phyloP scores from a whole-genome alignment of 1,284 basidiomycete genomes.

The Schizophyllum amplum region DNA sequence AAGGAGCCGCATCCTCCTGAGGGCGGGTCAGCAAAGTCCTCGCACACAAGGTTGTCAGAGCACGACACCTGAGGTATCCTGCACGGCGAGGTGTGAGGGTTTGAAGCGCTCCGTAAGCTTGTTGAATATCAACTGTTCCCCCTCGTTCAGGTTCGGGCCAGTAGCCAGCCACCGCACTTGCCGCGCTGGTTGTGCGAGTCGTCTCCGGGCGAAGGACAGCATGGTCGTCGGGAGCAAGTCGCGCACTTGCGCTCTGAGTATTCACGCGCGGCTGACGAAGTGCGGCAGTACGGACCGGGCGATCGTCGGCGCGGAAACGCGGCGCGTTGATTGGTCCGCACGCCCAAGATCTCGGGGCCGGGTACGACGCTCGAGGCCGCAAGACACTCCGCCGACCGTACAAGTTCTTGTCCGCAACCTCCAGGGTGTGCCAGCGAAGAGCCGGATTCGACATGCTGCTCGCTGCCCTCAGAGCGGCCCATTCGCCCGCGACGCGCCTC shows the following conservation, averaged over 20 bases:
- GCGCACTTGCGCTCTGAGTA: background rate
- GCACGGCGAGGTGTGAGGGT: constrained; percentile 71
- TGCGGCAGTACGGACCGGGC: too few relatives aligned
- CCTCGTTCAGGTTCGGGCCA: constrained; percentile 32
- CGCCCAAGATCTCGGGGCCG: background rate
- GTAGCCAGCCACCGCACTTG: background rate
- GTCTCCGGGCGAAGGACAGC: constrained; percentile 15
- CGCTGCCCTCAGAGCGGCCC: background rate
- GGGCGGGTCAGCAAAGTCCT: background rate
- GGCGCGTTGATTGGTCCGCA: background rate
- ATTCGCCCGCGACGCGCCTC: too few relatives aligned
- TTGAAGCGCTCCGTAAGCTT: constrained; percentile 72
- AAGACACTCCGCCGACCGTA: too few relatives aligned
- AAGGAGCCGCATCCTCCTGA: constrained; percentile 94
- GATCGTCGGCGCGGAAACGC: background rate
- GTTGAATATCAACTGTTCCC: constrained; percentile 62
- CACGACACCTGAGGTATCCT: constrained; percentile 79
- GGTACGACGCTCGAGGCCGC: too few relatives aligned
- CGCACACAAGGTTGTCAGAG: constrained; percentile 1
- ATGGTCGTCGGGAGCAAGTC: background rate
- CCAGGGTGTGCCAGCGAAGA: too few relatives aligned
- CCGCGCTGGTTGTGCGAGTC: constrained; percentile 13
- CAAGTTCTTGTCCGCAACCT: too few relatives aligned
- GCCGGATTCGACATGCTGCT: background rate
- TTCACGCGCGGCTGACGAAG: background rate